Evolutionary conservation across 768 basidiomycete species (phyloP), one percentile per base, ranked within the genome.

Genomic region (Infundibulicybe gibba): DNA sequence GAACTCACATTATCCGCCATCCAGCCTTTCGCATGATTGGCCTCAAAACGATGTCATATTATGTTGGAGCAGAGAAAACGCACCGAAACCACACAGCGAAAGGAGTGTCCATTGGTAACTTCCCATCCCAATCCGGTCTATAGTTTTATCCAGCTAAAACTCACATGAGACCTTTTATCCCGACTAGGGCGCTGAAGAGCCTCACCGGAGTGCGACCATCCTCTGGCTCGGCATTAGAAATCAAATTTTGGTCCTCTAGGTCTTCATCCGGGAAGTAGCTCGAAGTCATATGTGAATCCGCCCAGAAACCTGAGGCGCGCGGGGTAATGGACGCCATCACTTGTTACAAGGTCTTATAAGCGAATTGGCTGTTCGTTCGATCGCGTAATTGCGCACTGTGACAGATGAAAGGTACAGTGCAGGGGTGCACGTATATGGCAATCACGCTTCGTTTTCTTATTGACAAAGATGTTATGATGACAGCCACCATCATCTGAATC

Each of bases 81-180:
- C 68, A 92, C 91, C 90, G 53, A 91, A 88, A 38, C 92, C 92
- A 69, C 93, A 95, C 10, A 94, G 66, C 14, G 87, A 88, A 39
- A 93, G 58, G 35, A 91, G 64, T 5, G 79, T 80, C 89, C 87
- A 90, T 56, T 93, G 90, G 54, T 91, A 92, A 45, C 77, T 84
- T 61, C 90, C 91, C 91, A 95, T 90, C 21, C 91, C 92, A 58
- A 94, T 93, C 34, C 82, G 77, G 60, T 93, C 90, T 64, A 94
- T 91, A 1, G 92, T 93, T 58, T 73, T 86, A 67, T 94, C 92
- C 20, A 94, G 72, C 56, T 66, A 51, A 19, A 41, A 49, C 48
- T 25, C 21, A 20, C 14, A 44, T 51, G 32, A 25, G 30, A 46
- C 37, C 14, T 9, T 32, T 14, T 16, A 12, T 12, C 40, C 12